A percentile compares a stretch with the other conserved stretches of the same genome.
Evolutionary conservation across 129 eudicot genomes (phyloP).

Genomic region (Chrysanthemum lavandulifolium): DNA sequence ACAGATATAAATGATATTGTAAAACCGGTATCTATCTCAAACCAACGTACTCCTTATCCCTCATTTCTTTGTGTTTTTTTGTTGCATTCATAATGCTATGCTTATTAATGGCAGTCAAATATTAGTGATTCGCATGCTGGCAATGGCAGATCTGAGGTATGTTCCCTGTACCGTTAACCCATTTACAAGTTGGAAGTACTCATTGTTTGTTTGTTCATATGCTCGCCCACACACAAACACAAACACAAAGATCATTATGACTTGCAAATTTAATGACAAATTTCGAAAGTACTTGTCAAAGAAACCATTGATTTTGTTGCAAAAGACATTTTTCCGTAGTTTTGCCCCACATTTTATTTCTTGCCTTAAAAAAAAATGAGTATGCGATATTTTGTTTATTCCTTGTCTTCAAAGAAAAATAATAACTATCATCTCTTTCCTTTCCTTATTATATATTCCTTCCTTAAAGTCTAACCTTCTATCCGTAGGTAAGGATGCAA

Average conservation of each 20-base stretch:
- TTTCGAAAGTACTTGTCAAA: background rate
- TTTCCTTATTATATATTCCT: background rate
- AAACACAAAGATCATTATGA: background rate
- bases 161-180: conserved; percentile 12
- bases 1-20: conserved; percentile 29
- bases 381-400: background rate
- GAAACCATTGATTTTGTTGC: background rate
- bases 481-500: conserved; percentile 65
- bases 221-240: background rate
- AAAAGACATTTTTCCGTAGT: background rate
- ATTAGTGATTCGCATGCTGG: conserved; percentile 21
- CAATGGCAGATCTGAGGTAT: conserved; percentile 58
- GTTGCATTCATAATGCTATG: background rate
- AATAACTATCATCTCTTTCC: background rate
- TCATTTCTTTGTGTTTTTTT: background rate
- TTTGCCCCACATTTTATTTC: background rate
- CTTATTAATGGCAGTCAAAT: conserved; percentile 43
- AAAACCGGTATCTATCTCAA: conserved; percentile 34
- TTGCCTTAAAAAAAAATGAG: background rate
- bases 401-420: background rate
- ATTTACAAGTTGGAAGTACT: conserved; percentile 14
- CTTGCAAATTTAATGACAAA: background rate
- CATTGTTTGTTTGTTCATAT: background rate
- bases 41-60: background rate
- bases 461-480: background rate